A percentile compares a stretch with the other conserved stretches of the same genome.
Conservation (phyloP, 768 basidiomycete genomes). For the Suillus sp. region DNA sequence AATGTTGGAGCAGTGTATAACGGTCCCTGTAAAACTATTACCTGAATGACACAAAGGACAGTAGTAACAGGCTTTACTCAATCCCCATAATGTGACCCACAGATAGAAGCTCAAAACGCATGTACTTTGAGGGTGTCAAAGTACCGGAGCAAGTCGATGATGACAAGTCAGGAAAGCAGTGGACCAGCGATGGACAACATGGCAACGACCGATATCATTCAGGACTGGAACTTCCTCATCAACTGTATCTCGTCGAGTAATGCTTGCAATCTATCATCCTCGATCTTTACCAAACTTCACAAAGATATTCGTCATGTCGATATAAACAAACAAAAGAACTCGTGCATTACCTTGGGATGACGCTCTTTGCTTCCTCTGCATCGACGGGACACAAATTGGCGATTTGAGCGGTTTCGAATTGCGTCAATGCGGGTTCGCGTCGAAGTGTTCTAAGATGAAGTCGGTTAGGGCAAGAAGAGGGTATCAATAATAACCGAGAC, state of each 20-base stretch:
- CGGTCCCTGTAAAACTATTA: neutral
- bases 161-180: neutral
- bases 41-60: neutral
- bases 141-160: neutral
- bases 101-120: neutral
- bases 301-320: neutral
- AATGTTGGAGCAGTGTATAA: neutral
- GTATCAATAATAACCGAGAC: constrained; percentile 28
- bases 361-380: constrained; percentile 89
- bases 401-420: constrained; percentile 92
- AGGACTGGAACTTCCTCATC: constrained; percentile 88
- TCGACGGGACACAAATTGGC: constrained; percentile 88
- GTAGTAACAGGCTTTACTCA: neutral
- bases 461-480: constrained; percentile 5
- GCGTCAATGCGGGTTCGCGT: constrained; percentile 77
- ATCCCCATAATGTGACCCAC: neutral
- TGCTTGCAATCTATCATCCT: constrained; percentile 82
- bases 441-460: constrained; percentile 61
- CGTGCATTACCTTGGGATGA: constrained; percentile 73
- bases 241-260: constrained; percentile 88
- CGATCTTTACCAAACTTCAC: constrained; percentile 67
- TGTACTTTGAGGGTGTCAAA: neutral
- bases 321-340: neutral
- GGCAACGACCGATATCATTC: constrained; percentile 21
- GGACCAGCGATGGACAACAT: neutral